phyloP scores from a whole-genome alignment of 148 eudicot species.

The Camellia lanceoleosa region DNA sequence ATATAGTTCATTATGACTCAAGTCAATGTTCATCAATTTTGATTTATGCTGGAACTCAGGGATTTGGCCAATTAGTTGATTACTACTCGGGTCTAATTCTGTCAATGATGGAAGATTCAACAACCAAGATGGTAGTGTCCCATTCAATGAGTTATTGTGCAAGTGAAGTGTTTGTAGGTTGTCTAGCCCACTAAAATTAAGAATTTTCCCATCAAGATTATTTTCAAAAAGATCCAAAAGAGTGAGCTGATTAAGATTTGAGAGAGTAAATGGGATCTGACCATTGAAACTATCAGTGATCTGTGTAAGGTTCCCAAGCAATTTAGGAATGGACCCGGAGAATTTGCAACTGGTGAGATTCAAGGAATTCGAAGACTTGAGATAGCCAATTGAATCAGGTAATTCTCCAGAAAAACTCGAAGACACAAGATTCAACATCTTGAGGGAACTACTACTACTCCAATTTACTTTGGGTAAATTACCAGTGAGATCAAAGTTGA shows the following conservation, averaged over 20 bases:
- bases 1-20: background rate
- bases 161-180: background rate
- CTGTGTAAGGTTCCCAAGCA: constrained; percentile 7
- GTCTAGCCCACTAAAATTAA: background rate
- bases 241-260: no score
- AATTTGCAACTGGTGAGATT: constrained; percentile 1
- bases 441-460: background rate
- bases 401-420: constrained; percentile 5
- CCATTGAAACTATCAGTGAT: background rate
- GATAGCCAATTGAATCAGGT: background rate
- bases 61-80: background rate
- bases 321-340: constrained; percentile 7
- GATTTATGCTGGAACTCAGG: background rate
- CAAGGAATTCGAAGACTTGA: background rate
- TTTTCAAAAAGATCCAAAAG: no score
- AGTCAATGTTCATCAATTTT: background rate
- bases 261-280: no score
- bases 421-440: background rate
- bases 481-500: constrained; percentile 7
- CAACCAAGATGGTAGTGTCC: background rate
- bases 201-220: no score
- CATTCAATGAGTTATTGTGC: background rate
- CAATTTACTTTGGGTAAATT: background rate
- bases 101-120: background rate
- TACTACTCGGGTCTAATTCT: accelerated